Evolutionary conservation across 1,284 basidiomycete genomes (phyloP).

Genomic region (Neolentinus lepideus): DNA sequence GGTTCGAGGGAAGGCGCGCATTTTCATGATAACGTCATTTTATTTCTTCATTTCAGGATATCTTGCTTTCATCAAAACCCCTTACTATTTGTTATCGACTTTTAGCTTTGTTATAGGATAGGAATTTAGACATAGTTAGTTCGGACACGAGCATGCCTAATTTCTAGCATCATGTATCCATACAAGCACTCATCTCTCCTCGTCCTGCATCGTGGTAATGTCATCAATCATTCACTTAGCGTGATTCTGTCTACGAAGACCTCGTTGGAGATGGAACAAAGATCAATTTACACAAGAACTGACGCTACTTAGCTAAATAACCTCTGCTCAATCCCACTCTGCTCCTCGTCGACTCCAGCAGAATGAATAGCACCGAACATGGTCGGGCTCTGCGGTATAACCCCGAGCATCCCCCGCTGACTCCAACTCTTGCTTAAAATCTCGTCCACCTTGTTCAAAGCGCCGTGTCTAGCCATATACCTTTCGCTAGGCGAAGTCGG

Average conservation of each 20-base stretch:
- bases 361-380: conserved; percentile 10
- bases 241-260: not conserved
- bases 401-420: conserved; percentile 9
- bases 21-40: not conserved
- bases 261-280: not conserved
- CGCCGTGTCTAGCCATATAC: conserved; percentile 18
- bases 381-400: conserved; percentile 8
- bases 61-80: not conserved
- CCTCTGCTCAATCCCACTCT: conserved; percentile 12
- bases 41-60: not conserved
- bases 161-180: not conserved
- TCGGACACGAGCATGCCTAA: not conserved
- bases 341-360: conserved; percentile 4
- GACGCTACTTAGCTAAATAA: conserved; percentile 1
- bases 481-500: conserved; percentile 18
- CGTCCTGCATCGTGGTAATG: not conserved
- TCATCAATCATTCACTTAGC: not conserved
- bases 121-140: not conserved
- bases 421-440: conserved; percentile 25
- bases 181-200: not conserved
- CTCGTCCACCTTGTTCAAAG: conserved; percentile 23
- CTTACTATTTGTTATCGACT: not conserved
- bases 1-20: not conserved
- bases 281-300: too few relatives aligned
- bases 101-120: not conserved